These are phyloP conservation scores for Pythium rhizo-oryzae DNA, from an alignment of 352 stramenopile species.

Conservation along the genomic window DNA sequence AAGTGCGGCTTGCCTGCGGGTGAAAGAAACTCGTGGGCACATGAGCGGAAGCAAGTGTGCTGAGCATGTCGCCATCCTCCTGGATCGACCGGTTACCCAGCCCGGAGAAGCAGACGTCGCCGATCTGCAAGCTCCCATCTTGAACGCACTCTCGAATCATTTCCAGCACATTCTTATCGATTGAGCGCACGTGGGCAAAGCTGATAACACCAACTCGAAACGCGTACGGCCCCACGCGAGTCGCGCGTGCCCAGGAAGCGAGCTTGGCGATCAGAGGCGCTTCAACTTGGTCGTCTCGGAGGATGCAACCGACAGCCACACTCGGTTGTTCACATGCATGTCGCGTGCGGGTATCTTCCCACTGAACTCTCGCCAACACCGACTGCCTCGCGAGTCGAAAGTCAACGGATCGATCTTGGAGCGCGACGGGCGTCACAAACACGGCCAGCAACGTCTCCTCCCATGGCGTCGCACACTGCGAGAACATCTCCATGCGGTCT, in stretches of 20 bases:
- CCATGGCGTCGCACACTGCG: neutral
- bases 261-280: neutral
- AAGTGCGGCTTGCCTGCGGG: too few species aligned
- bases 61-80: neutral
- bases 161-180: neutral
- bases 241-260: neutral
- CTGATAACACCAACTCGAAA: neutral
- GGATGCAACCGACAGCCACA: neutral
- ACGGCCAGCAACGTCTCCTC: neutral
- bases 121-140: neutral
- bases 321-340: neutral
- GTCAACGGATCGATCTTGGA: neutral
- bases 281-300: neutral
- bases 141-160: neutral
- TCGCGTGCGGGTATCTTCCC: neutral
- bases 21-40: too few species aligned
- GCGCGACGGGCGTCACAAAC: neutral
- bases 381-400: neutral
- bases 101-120: neutral
- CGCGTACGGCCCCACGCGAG: too few species aligned
- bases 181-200: neutral
- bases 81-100: neutral
- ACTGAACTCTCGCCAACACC: neutral
- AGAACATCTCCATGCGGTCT: neutral
- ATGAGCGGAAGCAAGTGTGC: too few species aligned